Base-by-base conservation (phyloP, 2,329 filamentous ascomycete species). In the Zymoseptoria brevis region DNA sequence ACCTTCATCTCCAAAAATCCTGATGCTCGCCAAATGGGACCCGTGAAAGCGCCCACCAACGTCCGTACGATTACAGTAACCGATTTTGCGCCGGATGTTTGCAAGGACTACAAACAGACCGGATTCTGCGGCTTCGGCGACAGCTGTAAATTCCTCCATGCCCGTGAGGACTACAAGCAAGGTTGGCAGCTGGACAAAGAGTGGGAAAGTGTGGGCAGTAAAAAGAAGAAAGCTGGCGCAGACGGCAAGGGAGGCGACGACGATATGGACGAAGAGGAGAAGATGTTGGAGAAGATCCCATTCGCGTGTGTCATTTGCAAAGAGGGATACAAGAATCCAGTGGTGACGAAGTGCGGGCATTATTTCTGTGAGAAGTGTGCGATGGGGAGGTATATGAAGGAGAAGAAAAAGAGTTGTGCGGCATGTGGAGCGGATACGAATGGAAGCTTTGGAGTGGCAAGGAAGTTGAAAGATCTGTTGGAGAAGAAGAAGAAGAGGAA, bases 361-460 rank as follows among this genome's bases (percentile, higher is more conserved):
- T 97, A 97, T 74, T 97, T 97, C 71, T 99, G 94, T 72, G 89
- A 96, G 73, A 80, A 82, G 1, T 99, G 94, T 74, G 94, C 94
- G 24, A 77, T 97, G 67, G 85, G 89, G 71, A 78, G 92, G 64
- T 97, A 96, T 72, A 82, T 89, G 66, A 82, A 88, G 63, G 94
- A 90, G 71, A 90, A 92, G 67, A 72, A 71, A 57, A 92, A 92
- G 3, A 85, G 84, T 2, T 97, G 94, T 73, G 90, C 89, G 1
- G 88, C 88, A 3, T 97, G 94, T 72, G 89, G 90, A 0, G 80
- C 86, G 0, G 89, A 90, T 4, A 97, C 92, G 0, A 87, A 87
- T 29, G 94, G 94, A 0, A 89, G 95, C 0, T 97, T 97, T 70
- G 96, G 95, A 72, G 82, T 84, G 3, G 91, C 92, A 1, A 95